phyloP scores from a whole-genome alignment of 1,139 yeast species.

The Candida sanyaensis region DNA sequence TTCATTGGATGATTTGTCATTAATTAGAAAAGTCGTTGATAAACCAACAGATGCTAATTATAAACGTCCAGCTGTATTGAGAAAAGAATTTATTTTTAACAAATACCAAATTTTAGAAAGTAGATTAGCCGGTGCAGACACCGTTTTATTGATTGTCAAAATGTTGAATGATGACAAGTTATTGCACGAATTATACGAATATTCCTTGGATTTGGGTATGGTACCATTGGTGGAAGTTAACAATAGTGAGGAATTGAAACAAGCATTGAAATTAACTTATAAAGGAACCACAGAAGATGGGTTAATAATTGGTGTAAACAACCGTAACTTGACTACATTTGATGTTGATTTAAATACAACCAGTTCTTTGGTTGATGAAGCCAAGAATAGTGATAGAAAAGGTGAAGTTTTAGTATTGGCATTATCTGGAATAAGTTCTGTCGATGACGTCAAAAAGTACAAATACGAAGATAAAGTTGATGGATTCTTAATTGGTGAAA shows the following conservation, averaged over 20 bases:
- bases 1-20: conserved; percentile 67
- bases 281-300: conserved; percentile 43
- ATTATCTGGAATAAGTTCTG: conserved; percentile 77
- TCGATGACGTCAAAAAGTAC: conserved; percentile 71
- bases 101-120: conserved; percentile 93
- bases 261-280: conserved; percentile 62
- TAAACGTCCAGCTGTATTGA: conserved; percentile 80
- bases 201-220: conserved; percentile 74
- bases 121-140: conserved; percentile 91
- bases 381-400: conserved; percentile 46
- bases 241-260: conserved; percentile 60
- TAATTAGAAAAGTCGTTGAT: conserved; percentile 53
- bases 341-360: conserved; percentile 86
- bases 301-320: conserved; percentile 89
- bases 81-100: conserved; percentile 88
- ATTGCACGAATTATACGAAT: conserved; percentile 65
- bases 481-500: conserved; percentile 93
- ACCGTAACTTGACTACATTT: conserved; percentile 89
- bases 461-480: conserved; percentile 69
- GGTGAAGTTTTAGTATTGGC: conserved; percentile 78
- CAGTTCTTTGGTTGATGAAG: conserved; percentile 58
- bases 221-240: conserved; percentile 97
- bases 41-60: conserved; percentile 48
- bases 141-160: conserved; percentile 88
- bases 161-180: conserved; percentile 63